phyloP scores from a whole-genome alignment of 2,329 filamentous ascomycete species.

The Xylariaceae sp. region DNA sequence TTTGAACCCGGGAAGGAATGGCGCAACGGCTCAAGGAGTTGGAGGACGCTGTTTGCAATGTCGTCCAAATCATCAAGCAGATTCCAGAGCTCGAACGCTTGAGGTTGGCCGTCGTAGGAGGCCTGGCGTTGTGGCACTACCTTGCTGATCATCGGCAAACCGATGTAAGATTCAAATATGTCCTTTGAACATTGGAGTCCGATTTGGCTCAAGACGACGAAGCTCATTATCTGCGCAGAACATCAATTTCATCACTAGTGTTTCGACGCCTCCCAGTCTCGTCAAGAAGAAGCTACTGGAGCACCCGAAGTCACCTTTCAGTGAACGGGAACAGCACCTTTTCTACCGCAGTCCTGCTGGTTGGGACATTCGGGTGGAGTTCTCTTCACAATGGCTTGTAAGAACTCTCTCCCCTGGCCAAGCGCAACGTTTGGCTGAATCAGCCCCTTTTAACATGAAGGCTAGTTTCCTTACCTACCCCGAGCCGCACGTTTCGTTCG shows the following conservation, averaged over 20 bases:
- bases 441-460: background rate
- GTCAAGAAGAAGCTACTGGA: conserved; percentile 24
- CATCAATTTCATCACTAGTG: conserved; percentile 27
- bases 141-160: conserved; percentile 22
- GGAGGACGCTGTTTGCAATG: conserved; percentile 25
- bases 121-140: conserved; percentile 27
- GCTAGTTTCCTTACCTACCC: conserved; percentile 24
- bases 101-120: conserved; percentile 26
- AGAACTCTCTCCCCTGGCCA: conserved; percentile 10
- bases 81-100: conserved; percentile 24
- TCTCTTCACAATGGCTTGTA: conserved; percentile 26
- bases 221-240: conserved; percentile 16
- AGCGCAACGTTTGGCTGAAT: background rate
- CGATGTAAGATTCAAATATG: conserved; percentile 18
- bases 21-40: conserved; percentile 18
- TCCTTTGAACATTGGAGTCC: background rate
- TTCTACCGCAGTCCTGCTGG: conserved; percentile 22
- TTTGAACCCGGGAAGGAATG: conserved; percentile 7
- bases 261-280: conserved; percentile 21
- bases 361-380: conserved; percentile 23
- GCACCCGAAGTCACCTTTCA: conserved; percentile 24
- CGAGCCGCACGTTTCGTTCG: conserved; percentile 18
- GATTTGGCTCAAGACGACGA: too few species aligned
- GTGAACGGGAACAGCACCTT: conserved; percentile 17
- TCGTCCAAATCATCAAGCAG: conserved; percentile 28